Percentiles rank a stretch among this genome's conserved stretches.
Evolutionary conservation across 176 grass and related monocot genomes (phyloP).

Genomic region (Tuctoria greenei): DNA sequence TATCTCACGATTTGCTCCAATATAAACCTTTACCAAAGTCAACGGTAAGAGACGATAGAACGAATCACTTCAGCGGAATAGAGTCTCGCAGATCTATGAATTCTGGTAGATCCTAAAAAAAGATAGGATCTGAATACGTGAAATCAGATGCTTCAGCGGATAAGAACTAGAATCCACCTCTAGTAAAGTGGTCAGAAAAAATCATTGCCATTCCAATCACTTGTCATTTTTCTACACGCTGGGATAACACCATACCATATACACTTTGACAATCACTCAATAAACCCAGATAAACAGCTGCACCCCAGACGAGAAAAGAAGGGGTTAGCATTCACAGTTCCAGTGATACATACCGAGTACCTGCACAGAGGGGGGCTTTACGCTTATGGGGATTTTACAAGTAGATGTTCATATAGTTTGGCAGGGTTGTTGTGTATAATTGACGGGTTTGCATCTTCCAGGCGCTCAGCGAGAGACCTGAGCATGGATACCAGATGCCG

Average conservation of each 20-base stretch:
- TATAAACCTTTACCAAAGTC: neutral
- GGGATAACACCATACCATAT: conserved; percentile 41
- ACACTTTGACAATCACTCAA: conserved; percentile 40
- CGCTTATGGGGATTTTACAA: conserved; percentile 55
- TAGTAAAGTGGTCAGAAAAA: conserved; percentile 14
- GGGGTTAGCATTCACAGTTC: conserved; percentile 51
- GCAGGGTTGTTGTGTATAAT: conserved; percentile 60
- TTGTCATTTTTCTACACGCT: conserved; percentile 14
- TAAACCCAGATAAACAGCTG: conserved; percentile 53
- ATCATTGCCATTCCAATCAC: conserved; percentile 29
- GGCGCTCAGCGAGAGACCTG: conserved; percentile 50
- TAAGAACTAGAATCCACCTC: neutral
- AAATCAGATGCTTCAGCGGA: neutral
- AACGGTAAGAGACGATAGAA: neutral
- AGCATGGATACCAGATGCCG: conserved; percentile 68
- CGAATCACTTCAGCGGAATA: neutral
- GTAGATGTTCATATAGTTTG: conserved; percentile 50
- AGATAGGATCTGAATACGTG: conserved; percentile 9
- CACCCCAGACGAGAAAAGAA: conserved; percentile 40
- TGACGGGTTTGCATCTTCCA: conserved; percentile 56
- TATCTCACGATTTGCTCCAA: too few relatives aligned
- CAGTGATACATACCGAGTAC: conserved; percentile 18
- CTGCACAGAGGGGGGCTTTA: neutral
- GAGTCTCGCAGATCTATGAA: neutral
- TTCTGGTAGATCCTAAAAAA: neutral